Evolutionary conservation across 345 rosid genomes (phyloP).

Genomic region (Firmiana major): DNA sequence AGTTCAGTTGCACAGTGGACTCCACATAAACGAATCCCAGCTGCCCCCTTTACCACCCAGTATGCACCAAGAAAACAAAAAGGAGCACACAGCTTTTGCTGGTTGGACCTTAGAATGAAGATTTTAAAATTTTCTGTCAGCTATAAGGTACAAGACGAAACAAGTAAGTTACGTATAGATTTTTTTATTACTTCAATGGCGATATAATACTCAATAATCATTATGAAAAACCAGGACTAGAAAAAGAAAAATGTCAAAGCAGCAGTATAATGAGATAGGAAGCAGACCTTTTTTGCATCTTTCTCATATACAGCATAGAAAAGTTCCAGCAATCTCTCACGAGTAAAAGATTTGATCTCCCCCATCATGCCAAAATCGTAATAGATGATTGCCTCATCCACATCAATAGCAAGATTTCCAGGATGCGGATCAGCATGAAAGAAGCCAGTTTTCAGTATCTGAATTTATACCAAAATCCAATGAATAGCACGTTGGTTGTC

Average conservation of each 20-base stretch:
- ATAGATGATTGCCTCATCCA: conserved; percentile 77
- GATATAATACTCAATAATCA: not conserved
- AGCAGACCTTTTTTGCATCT: conserved; percentile 83
- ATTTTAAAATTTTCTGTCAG: not conserved
- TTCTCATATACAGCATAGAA: conserved; percentile 90
- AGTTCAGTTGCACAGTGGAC: not conserved
- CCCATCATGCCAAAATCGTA: conserved; percentile 99
- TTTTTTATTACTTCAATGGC: not conserved
- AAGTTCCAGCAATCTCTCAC: conserved; percentile 78
- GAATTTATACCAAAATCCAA: conserved; percentile 12
- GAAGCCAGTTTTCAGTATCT: conserved; percentile 93
- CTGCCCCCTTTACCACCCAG: not conserved
- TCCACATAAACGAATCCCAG: not conserved
- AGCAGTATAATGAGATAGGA: conserved; percentile 14
- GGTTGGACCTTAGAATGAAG: not conserved
- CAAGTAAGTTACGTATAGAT: not conserved
- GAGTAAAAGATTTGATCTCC: conserved; percentile 87
- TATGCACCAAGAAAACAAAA: not conserved
- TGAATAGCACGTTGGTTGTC: conserved; percentile 6
- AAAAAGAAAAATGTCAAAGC: conserved; percentile 2
- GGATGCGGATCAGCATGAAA: conserved; percentile 99
- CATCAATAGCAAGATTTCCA: conserved; percentile 90
- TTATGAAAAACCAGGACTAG: not conserved
- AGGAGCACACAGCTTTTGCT: not conserved
- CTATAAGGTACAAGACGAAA: not conserved